Conservation (phyloP, 805 yeast genomes). For the Candida dendrica region DNA sequence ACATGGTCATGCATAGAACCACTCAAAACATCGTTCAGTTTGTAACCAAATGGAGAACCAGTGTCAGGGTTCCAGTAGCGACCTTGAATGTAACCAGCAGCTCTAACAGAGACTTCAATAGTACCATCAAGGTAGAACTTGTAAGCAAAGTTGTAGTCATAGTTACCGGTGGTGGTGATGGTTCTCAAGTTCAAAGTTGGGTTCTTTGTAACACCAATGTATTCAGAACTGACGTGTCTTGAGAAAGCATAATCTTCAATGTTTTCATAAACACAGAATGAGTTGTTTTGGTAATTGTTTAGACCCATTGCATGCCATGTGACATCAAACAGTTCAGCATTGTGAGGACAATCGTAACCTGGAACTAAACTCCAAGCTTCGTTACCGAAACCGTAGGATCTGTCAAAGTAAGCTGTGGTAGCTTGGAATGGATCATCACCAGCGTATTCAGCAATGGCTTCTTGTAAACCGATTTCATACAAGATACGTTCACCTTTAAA, state of each 20-base stretch:
- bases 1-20: constrained; percentile 25
- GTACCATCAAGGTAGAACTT: constrained; percentile 21
- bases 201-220: constrained; percentile 15
- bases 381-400: constrained; percentile 22
- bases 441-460: constrained; percentile 23
- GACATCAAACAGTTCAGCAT: constrained; percentile 21
- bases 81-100: constrained; percentile 24
- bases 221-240: constrained; percentile 16
- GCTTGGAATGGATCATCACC: constrained; percentile 25
- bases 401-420: constrained; percentile 19
- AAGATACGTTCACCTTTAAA: constrained; percentile 24
- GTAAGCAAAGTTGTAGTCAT: constrained; percentile 20
- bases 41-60: constrained; percentile 16
- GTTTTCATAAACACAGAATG: constrained; percentile 21
- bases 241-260: constrained; percentile 17
- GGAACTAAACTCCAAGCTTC: constrained; percentile 22
- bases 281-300: constrained; percentile 19
- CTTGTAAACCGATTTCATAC: constrained; percentile 22
- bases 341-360: constrained; percentile 23
- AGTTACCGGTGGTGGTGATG: constrained; percentile 19
- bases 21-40: constrained; percentile 15
- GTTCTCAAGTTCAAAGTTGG: constrained; percentile 19
- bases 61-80: constrained; percentile 18
- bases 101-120: constrained; percentile 21
- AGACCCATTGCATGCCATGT: constrained; percentile 20